phyloP scores from a whole-genome alignment of 192 early-diverging fungal genomes.

The Linnemannia elongata region DNA sequence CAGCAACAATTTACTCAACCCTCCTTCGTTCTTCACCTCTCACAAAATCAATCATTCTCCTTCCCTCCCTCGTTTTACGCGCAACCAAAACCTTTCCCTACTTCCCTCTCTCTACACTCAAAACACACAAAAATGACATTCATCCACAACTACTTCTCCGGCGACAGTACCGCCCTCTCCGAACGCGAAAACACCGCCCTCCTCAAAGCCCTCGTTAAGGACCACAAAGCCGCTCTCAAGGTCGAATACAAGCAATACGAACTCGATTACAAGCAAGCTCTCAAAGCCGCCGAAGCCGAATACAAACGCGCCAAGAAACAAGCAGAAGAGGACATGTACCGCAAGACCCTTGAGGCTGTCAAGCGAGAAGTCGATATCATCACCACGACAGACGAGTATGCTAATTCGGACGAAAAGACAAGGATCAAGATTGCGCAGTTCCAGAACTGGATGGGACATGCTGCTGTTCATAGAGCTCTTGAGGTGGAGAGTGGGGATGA shows the following conservation, averaged over 20 bases:
- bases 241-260: constrained; percentile 18
- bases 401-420: constrained; percentile 25
- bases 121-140: constrained; percentile 12
- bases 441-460: not conserved
- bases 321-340: constrained; percentile 20
- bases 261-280: constrained; percentile 21
- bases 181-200: constrained; percentile 28
- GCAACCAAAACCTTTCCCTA: not conserved
- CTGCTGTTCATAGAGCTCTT: not conserved
- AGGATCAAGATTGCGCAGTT: constrained; percentile 22
- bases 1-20: not conserved
- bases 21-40: too few relatives aligned
- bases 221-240: constrained; percentile 34
- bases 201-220: constrained; percentile 27
- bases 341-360: constrained; percentile 3
- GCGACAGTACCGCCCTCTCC: constrained; percentile 5
- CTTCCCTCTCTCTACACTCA: not conserved
- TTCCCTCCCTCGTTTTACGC: not conserved
- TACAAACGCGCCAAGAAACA: constrained; percentile 28
- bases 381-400: constrained; percentile 8
- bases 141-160: constrained; percentile 21
- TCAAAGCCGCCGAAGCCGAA: constrained; percentile 22
- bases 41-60: not conserved
- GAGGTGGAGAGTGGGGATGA: not conserved
- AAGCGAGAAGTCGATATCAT: constrained; percentile 28